These are phyloP conservation scores for cucumber (Cucumis sativus) DNA, from an alignment of 306 rosid genomes.

Conservation along the genomic window Cucumber_9930_V3 NC_026659.2:35001-35500, in stretches of 20 bases:
- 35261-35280: not conserved
- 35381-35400: not conserved
- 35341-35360: not conserved
- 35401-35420: not conserved
- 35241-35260: not conserved
- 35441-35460: not conserved
- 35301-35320: not conserved
- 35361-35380: not conserved
- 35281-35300: not conserved
- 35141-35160: not conserved
- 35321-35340: not conserved
- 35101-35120: not conserved
- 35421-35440: not conserved
- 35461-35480: too few relatives aligned
- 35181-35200: not conserved
- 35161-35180: not conserved
- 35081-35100: not conserved
- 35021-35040: constrained; percentile 37
- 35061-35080: not conserved
- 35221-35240: not conserved
- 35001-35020: constrained; percentile 36
- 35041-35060: not conserved
- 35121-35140: not conserved
- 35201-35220: not conserved
- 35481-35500: not conserved